A percentile compares a stretch with the other conserved stretches of the same genome.
Evolutionary conservation across 1,284 basidiomycete species (phyloP).

Genomic region (Quambalaria eucalypti): DNA sequence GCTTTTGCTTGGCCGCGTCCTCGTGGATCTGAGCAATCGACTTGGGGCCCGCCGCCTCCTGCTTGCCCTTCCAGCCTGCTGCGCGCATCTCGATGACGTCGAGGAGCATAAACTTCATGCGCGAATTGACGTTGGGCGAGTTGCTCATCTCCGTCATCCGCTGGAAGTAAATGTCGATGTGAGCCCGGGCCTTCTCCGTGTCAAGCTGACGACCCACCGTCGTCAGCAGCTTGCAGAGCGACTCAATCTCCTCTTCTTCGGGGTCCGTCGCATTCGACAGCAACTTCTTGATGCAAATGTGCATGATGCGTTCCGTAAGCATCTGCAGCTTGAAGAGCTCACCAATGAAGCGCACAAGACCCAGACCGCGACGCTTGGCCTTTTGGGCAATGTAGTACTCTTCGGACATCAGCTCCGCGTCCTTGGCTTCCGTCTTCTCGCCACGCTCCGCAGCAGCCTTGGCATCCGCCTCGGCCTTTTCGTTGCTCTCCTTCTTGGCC

Average conservation of each 20-base stretch:
- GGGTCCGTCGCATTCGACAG: conserved; percentile 84
- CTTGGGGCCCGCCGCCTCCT: conserved; percentile 66
- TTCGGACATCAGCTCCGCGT: conserved; percentile 63
- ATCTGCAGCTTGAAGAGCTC: conserved; percentile 95
- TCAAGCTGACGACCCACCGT: conserved; percentile 81
- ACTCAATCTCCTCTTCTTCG: conserved; percentile 95
- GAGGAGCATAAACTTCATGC: conserved; percentile 92
- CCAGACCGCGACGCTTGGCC: conserved; percentile 90
- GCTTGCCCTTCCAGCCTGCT: conserved; percentile 69
- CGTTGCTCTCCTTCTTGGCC: conserved; percentile 52
- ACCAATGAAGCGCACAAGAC: conserved; percentile 93
- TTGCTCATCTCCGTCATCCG: conserved; percentile 70
- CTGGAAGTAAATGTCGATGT: conserved; percentile 87
- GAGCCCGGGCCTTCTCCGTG: conserved; percentile 61
- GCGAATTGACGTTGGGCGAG: conserved; percentile 66
- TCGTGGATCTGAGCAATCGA: conserved; percentile 85
- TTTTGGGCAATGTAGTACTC: conserved; percentile 96
- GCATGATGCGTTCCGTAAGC: conserved; percentile 89
- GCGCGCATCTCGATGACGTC: conserved; percentile 81
- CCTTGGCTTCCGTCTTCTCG: conserved; percentile 45
- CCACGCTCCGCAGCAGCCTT: conserved; percentile 55
- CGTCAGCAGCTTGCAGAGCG: conserved; percentile 78
- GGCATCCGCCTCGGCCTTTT: conserved; percentile 51
- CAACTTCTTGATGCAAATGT: conserved; percentile 89
- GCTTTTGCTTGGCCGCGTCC: conserved; percentile 53